Base-by-base conservation (phyloP, 768 basidiomycete genomes). In the Lentinula sp. region DNA sequence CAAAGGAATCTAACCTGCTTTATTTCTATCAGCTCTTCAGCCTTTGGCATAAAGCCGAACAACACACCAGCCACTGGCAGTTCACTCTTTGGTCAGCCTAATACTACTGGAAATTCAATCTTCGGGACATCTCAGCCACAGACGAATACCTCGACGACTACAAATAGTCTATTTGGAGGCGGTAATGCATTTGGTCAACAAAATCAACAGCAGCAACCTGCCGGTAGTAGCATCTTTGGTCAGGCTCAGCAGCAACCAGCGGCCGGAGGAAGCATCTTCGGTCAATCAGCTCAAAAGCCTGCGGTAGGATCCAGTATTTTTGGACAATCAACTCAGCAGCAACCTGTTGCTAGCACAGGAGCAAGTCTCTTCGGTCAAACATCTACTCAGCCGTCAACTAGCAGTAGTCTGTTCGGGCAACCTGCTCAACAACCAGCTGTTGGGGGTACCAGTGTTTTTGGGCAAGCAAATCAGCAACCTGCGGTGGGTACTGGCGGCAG, bases 21-120 rank as follows among this genome's bases (percentile, higher is more conserved):
- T 0, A n/a, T 37, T 28, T 39, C n/a, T 37, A n/a, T 42, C 2
- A 67, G 59, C 18, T 28, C 60, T 37, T 63, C 78, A 18, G 74
- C 76, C 31, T 80, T 81, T 68, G 74, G 78, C 28, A 65, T 76
- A 46, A 76, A 77, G 62, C 71, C 77, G 37, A 65, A 74, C 21
- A 50, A 48, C n/a, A 16, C 58, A 34, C 31, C 58, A 18, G 67
- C 70, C 6, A 62, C 69, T 31, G 60, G 62, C 57, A 62, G 64
- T 54, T 18, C 49, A 42, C 57, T 73, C 39, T 74, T 76, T 53
- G 68, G 75, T 10, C 61, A 68, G 60, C 65, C 68, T 39, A 76
- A 74, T 61, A 66, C 76, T 31, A 62, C 67, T 51, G 67, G 67
- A 16, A 54, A 32, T 23, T 69, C 73, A 15, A 64, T 79, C 57